Evolutionary conservation across 2,329 filamentous ascomycete genomes (phyloP).

Genomic region (Trichophyton verrucosum): DNA sequence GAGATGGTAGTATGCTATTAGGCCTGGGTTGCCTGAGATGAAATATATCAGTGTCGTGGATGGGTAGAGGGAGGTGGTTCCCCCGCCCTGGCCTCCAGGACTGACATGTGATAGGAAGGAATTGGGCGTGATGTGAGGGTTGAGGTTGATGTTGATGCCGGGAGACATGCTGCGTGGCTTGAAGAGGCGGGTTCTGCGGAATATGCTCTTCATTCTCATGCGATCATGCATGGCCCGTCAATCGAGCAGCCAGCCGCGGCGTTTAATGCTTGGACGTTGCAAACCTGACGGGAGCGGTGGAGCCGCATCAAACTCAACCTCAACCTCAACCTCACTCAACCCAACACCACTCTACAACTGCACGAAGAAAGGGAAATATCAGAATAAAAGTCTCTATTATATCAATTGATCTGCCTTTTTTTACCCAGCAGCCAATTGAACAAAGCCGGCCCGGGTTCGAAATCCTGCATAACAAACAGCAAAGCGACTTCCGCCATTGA

Average conservation of each 20-base stretch:
- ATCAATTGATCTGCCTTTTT: not conserved
- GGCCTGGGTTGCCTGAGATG: constrained; percentile 40
- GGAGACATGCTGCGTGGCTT: too few species aligned
- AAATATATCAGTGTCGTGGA: constrained; percentile 32
- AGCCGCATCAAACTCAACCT: not conserved
- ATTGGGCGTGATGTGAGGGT: constrained; percentile 19
- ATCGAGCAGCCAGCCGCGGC: too few species aligned
- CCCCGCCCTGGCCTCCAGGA: not conserved
- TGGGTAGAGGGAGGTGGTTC: constrained; percentile 7
- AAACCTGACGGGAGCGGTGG: not conserved
- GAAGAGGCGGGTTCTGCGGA: too few species aligned
- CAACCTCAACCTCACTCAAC: too few species aligned
- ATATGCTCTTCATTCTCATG: too few species aligned
- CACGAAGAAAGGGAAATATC: not conserved
- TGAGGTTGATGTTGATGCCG: not conserved
- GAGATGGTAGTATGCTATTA: constrained; percentile 38
- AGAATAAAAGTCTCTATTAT: not conserved
- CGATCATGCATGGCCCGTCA: too few species aligned
- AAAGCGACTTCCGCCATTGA: too few species aligned
- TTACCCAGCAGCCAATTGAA: not conserved
- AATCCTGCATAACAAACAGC: too few species aligned
- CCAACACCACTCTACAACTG: not conserved
- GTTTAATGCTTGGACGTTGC: too few species aligned
- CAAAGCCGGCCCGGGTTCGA: too few species aligned
- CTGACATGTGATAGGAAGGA: constrained; percentile 18